A percentile compares a stretch with the other conserved stretches of the same genome.
These are phyloP conservation scores for Erucastrum elatum DNA, from an alignment of 345 rosid species.

Conservation along the genomic window DNA sequence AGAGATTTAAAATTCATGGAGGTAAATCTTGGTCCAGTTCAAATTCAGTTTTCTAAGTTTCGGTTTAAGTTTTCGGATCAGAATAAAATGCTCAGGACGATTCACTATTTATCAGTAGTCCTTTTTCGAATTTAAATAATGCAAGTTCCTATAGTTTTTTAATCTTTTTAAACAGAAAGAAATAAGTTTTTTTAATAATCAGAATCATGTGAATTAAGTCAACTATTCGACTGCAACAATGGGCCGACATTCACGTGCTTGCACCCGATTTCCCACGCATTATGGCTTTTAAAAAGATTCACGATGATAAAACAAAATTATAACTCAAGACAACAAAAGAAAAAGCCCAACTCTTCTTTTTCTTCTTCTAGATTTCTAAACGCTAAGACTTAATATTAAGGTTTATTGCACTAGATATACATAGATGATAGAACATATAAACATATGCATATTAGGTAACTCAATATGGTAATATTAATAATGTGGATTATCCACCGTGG, in stretches of 20 bases:
- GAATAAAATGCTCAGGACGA: neutral
- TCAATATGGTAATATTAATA: neutral
- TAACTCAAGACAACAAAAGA: constrained; percentile 21
- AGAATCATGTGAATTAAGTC: constrained; percentile 32
- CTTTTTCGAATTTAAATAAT: neutral
- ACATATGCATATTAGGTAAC: no score
- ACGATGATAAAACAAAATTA: constrained; percentile 17
- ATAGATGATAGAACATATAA: no score
- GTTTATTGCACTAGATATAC: no score
- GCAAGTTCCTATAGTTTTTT: neutral
- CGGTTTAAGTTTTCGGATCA: neutral
- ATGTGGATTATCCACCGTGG: neutral
- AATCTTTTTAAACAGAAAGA: neutral
- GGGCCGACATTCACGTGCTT: constrained; percentile 58
- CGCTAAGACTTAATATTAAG: neutral
- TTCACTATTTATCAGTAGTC: neutral
- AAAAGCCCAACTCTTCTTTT: neutral
- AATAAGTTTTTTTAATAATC: neutral
- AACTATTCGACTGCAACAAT: constrained; percentile 43
- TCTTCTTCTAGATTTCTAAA: neutral
- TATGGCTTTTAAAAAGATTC: constrained; percentile 31
- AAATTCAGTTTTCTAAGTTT: neutral
- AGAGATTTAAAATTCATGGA: neutral
- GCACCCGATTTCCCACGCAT: constrained; percentile 50
- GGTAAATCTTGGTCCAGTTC: neutral